Percentiles rank a stretch among this genome's conserved stretches.
These are phyloP conservation scores for Leccinum fallax DNA, from an alignment of 1,284 basidiomycete species.

Conservation along the genomic window DNA sequence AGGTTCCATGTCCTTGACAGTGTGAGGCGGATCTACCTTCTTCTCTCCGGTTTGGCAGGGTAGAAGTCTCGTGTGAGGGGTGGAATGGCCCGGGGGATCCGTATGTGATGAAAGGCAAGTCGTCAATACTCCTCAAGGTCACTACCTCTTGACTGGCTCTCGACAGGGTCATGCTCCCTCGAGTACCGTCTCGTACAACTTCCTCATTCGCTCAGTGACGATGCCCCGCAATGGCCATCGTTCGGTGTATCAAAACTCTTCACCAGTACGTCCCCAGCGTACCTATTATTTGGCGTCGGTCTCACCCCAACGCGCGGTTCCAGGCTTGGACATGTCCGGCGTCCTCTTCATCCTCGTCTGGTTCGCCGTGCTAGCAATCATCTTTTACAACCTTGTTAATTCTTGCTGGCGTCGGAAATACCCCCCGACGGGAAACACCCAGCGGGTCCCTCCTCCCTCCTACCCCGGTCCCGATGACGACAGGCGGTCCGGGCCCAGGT, in stretches of 20 bases:
- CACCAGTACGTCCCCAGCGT: constrained; percentile 19
- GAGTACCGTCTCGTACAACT: constrained; percentile 78
- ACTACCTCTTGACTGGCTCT: background rate
- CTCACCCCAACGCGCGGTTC: constrained; percentile 3
- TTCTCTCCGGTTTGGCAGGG: constrained; percentile 76
- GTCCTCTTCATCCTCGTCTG: constrained; percentile 60
- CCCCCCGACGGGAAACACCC: constrained; percentile 20
- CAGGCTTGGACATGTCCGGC: constrained; percentile 45
- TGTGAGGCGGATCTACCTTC: constrained; percentile 90
- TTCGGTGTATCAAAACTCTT: constrained; percentile 21
- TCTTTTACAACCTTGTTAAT: constrained; percentile 58
- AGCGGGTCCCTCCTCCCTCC: constrained; percentile 33
- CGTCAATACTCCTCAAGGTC: background rate
- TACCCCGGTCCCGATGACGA: constrained; percentile 35
- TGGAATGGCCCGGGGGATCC: constrained; percentile 81
- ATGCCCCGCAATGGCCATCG: constrained; percentile 18
- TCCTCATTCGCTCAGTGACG: constrained; percentile 48
- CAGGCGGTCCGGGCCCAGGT: constrained; percentile 35
- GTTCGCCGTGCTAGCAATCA: constrained; percentile 52
- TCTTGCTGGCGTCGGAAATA: constrained; percentile 49
- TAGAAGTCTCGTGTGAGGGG: constrained; percentile 88
- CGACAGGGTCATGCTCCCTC: constrained; percentile 77
- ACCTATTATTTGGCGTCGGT: background rate
- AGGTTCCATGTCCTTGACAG: constrained; percentile 39
- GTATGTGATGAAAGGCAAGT: constrained; percentile 80